A percentile compares a stretch with the other conserved stretches of the same genome.
Conservation (phyloP, 2,329 filamentous ascomycete species). For the Paraphaeosphaeria minitans region DNA sequence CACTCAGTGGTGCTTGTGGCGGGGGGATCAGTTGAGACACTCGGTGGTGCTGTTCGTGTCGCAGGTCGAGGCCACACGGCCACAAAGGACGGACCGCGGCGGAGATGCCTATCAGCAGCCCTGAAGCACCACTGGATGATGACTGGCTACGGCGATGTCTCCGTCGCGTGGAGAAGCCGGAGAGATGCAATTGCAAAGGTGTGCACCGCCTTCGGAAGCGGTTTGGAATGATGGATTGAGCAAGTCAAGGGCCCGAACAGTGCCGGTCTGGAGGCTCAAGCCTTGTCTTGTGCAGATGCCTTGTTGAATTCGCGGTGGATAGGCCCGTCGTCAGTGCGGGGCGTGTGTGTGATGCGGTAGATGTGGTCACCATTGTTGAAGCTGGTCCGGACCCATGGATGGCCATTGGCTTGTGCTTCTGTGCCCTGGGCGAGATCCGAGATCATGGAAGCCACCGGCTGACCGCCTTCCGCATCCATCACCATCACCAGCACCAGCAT, state of each 20-base stretch:
- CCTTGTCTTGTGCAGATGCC: not conserved
- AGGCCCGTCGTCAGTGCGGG: not conserved
- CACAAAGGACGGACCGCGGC: conserved; percentile 19
- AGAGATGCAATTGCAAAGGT: conserved; percentile 10
- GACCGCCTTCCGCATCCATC: conserved; percentile 1
- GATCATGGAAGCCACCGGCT: conserved; percentile 6
- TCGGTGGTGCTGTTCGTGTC: conserved; percentile 36
- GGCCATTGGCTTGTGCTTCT: conserved; percentile 7
- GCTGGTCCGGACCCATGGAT: not conserved
- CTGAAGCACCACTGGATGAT: conserved; percentile 25
- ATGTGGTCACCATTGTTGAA: not conserved
- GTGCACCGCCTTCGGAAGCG: conserved; percentile 30
- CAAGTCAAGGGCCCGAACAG: too few species aligned
- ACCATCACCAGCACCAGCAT: not conserved
- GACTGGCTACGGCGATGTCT: conserved; percentile 21
- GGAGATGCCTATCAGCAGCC: conserved; percentile 26
- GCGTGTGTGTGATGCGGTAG: not conserved
- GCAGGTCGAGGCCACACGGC: conserved; percentile 27
- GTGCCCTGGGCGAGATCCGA: conserved; percentile 2
- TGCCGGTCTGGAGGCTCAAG: not conserved
- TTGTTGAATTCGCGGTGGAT: not conserved
- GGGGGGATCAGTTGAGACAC: conserved; percentile 34
- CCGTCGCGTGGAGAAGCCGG: conserved; percentile 1
- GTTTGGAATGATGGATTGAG: conserved; percentile 37
- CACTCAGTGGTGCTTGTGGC: conserved; percentile 33